Percentiles rank a stretch among this genome's conserved stretches.
These are phyloP conservation scores for Crithidia thermophila DNA, from an alignment of 208 protist genomes.

Conservation along the genomic window DNA sequence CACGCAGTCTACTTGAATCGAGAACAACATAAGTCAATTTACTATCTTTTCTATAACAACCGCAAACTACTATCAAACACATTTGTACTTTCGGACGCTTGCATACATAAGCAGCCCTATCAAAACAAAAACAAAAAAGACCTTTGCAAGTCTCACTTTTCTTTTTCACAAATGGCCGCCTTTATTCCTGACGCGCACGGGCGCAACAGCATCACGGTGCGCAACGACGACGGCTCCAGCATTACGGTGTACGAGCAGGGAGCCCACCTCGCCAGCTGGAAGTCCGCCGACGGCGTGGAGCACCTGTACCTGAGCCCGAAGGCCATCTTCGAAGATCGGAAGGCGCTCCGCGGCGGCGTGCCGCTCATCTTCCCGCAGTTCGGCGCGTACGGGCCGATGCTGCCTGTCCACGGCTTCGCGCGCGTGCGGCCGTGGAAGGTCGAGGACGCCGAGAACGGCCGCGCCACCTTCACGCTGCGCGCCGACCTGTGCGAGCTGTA, in stretches of 20 bases:
- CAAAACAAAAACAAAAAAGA: slow-evolving; percentile 17
- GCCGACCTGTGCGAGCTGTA: slow-evolving; percentile 32
- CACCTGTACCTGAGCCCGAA: slow-evolving; percentile 83
- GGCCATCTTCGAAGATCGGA: slow-evolving; percentile 67
- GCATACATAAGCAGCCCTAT: slow-evolving; percentile 6
- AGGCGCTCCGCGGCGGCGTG: slow-evolving; percentile 86
- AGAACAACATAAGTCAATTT: too few species aligned
- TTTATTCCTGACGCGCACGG: slow-evolving; percentile 43
- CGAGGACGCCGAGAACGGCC: slow-evolving; percentile 36
- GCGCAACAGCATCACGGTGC: slow-evolving; percentile 38
- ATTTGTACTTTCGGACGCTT: slow-evolving; percentile 2
- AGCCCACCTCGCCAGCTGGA: slow-evolving; percentile 89
- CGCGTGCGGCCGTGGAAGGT: slow-evolving; percentile 52
- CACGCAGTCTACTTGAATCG: too few species aligned
- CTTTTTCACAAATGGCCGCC: slow-evolving; percentile 30
- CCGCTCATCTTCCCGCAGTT: slow-evolving; percentile 93
- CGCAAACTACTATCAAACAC: slow-evolving; percentile 3
- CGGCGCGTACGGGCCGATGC: slow-evolving; percentile 58
- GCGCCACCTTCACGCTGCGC: slow-evolving; percentile 40
- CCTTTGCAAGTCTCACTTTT: too few species aligned
- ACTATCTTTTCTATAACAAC: too few species aligned
- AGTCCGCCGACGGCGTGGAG: slow-evolving; percentile 54
- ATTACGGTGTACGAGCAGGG: slow-evolving; percentile 85
- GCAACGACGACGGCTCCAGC: slow-evolving; percentile 65
- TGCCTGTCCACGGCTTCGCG: slow-evolving; percentile 82